These are phyloP conservation scores for Adansonia grandidieri DNA, from an alignment of 441 rosid species.

Conservation along the genomic window DNA sequence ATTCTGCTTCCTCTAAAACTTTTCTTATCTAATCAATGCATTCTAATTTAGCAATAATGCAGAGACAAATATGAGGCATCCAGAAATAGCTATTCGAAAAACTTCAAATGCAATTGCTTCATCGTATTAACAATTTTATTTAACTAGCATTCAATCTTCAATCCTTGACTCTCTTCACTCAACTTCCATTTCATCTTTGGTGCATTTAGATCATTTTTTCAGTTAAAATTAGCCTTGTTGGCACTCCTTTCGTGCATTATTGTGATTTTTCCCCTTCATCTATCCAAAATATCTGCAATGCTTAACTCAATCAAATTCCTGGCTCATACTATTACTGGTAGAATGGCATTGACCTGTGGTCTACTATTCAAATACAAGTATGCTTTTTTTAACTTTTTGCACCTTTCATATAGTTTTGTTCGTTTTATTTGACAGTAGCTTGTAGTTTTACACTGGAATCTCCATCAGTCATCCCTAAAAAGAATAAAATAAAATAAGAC, in stretches of 20 bases:
- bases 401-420: conserved; percentile 11
- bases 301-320: not conserved
- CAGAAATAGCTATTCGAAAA: conserved; percentile 13
- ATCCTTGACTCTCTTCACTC: not conserved
- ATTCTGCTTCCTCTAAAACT: not conserved
- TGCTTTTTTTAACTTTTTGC: not conserved
- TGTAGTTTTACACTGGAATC: not conserved
- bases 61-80: conserved; percentile 6
- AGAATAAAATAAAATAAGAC: not conserved
- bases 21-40: not conserved
- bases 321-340: not conserved
- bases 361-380: not conserved
- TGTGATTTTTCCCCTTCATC: conserved; percentile 1
- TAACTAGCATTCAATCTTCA: not conserved
- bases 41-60: not conserved
- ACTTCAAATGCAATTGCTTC: not conserved
- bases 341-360: conserved; percentile 1
- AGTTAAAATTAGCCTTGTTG: not conserved
- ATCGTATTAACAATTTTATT: not conserved
- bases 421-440: not conserved
- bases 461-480: not conserved
- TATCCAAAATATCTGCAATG: not conserved
- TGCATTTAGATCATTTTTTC: not conserved
- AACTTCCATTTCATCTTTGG: conserved; percentile 1
- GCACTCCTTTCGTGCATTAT: conserved; percentile 11